A percentile compares a stretch with the other conserved stretches of the same genome.
These are phyloP conservation scores for Candida neerlandica DNA, from an alignment of 1,139 yeast genomes.

Conservation along the genomic window DNA sequence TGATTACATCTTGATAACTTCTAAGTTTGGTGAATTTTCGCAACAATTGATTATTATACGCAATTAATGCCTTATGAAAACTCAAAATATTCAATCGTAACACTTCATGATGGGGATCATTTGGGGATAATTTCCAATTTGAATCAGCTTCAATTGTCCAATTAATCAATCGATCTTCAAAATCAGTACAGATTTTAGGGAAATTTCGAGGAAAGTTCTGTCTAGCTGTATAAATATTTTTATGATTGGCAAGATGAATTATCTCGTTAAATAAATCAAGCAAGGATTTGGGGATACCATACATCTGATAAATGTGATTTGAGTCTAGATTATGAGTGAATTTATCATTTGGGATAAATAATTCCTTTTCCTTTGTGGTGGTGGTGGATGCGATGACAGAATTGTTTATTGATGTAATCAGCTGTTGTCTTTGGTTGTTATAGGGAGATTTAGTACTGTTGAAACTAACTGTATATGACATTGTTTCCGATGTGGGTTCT, in stretches of 20 bases:
- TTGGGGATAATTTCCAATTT: conserved; percentile 38
- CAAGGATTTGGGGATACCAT: conserved; percentile 51
- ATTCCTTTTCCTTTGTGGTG: neutral
- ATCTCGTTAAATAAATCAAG: conserved; percentile 47
- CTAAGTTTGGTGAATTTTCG: conserved; percentile 35
- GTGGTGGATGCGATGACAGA: conserved; percentile 6
- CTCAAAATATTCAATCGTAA: conserved; percentile 39
- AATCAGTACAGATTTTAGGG: conserved; percentile 56
- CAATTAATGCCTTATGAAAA: conserved; percentile 46
- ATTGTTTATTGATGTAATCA: conserved; percentile 4
- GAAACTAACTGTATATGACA: conserved; percentile 29
- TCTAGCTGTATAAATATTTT: conserved; percentile 47
- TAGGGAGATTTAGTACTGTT: conserved; percentile 19
- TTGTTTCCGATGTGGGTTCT: conserved; percentile 17
- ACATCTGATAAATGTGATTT: conserved; percentile 41
- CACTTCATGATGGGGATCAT: conserved; percentile 35
- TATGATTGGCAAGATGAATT: conserved; percentile 53
- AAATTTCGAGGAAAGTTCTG: conserved; percentile 55
- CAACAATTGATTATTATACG: conserved; percentile 49
- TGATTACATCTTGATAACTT: conserved; percentile 35
- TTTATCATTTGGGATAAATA: conserved; percentile 10
- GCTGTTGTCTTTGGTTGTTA: conserved; percentile 6
- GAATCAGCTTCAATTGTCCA: conserved; percentile 40
- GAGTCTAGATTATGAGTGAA: conserved; percentile 15
- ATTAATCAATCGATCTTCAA: conserved; percentile 49